Conservation (phyloP, 352 stramenopile genomes). For the Elongisporangium anandrum region DNA sequence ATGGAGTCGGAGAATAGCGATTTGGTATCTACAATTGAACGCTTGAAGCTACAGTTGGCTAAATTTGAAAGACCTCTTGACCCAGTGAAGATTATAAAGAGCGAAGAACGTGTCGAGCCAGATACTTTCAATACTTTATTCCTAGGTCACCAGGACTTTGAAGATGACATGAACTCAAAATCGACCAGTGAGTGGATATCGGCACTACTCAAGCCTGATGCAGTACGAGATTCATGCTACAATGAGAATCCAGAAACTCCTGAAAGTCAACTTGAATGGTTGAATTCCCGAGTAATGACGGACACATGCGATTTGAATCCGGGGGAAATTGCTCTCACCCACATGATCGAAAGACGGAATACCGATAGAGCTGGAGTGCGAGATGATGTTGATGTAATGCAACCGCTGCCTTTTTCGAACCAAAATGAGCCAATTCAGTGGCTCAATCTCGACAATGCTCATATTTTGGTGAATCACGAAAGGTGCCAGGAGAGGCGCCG, state of each 20-base stretch:
- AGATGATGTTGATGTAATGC: neutral
- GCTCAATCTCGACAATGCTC: neutral
- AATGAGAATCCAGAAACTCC: neutral
- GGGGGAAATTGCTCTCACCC: neutral
- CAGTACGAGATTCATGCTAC: neutral
- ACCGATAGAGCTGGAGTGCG: neutral
- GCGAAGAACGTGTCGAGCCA: neutral
- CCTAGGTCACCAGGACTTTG: neutral
- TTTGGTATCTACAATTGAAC: neutral
- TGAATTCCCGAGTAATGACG: neutral
- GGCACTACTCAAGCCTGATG: neutral
- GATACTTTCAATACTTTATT: neutral
- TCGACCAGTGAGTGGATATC: neutral
- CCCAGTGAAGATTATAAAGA: neutral
- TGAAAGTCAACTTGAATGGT: neutral
- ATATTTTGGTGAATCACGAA: conserved; percentile 22
- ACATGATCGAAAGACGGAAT: neutral
- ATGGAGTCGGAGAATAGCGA: neutral
- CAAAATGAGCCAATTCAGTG: conserved; percentile 1
- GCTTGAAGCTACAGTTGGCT: neutral
- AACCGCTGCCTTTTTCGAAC: neutral
- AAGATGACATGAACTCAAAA: neutral
- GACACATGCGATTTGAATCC: neutral
- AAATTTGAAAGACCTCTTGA: neutral
- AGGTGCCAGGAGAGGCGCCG: conserved; percentile 61